A percentile compares a stretch with the other conserved stretches of the same genome.
phyloP scores from a whole-genome alignment of 768 basidiomycete species.

The Galerina marginata region DNA sequence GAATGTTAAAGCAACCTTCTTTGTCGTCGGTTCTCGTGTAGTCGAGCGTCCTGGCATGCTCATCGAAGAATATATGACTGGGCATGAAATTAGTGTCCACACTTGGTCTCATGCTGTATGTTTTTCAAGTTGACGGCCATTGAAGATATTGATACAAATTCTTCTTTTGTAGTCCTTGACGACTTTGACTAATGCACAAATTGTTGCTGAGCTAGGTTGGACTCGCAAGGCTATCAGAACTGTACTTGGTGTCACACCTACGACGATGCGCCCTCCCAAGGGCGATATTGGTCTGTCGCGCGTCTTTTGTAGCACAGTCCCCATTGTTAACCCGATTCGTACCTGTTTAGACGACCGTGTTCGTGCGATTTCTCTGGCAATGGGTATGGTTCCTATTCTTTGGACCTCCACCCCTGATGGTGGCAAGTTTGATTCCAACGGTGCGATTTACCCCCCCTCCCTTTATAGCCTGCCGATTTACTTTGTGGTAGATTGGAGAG shows the following conservation, averaged over 20 bases:
- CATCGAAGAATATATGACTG: constrained; percentile 77
- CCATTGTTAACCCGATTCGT: neutral
- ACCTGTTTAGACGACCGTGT: constrained; percentile 79
- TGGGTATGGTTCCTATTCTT: constrained; percentile 90
- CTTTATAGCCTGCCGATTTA: constrained; percentile 48
- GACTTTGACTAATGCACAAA: constrained; percentile 73
- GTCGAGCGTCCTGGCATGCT: constrained; percentile 78
- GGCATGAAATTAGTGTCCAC: constrained; percentile 83
- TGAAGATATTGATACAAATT: neutral
- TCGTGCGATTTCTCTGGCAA: constrained; percentile 85
- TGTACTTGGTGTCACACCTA: constrained; percentile 79
- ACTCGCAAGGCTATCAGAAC: constrained; percentile 82
- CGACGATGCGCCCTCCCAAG: constrained; percentile 78
- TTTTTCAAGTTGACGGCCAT: neutral
- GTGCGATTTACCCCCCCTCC: constrained; percentile 32
- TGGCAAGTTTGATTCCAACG: constrained; percentile 72
- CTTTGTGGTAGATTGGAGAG: constrained; percentile 73
- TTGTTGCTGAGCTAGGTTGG: constrained; percentile 95
- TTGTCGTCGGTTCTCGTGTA: constrained; percentile 85
- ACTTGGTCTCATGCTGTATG: constrained; percentile 87
- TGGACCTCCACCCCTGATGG: constrained; percentile 75
- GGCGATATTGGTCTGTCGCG: constrained; percentile 70
- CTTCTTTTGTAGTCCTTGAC: constrained; percentile 57
- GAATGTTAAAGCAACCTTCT: constrained; percentile 82
- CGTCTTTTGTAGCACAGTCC: neutral